These are phyloP conservation scores for Fonsecaea erecta DNA, from an alignment of 2,329 filamentous ascomycete species.

Conservation along the genomic window DNA sequence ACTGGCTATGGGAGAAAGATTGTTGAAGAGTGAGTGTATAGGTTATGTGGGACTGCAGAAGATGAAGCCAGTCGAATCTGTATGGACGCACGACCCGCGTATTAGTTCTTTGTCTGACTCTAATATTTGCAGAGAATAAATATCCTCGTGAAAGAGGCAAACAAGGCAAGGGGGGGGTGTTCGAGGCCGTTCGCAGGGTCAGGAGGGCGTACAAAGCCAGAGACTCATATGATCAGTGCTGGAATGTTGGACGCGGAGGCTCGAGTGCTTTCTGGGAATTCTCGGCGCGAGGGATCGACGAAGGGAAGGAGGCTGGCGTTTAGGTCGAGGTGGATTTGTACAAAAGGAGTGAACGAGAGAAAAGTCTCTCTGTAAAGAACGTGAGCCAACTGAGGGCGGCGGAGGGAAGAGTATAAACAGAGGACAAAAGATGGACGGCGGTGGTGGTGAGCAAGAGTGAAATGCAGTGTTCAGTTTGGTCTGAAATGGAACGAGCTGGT, in stretches of 20 bases:
- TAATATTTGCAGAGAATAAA: constrained; percentile 21
- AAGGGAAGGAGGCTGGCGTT: constrained; percentile 29
- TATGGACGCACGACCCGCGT: constrained; percentile 10
- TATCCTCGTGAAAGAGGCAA: constrained; percentile 14
- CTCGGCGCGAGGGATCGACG: background rate
- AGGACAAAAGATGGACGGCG: constrained; percentile 15
- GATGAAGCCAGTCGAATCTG: constrained; percentile 26
- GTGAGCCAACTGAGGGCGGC: constrained; percentile 36
- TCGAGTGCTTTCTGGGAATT: constrained; percentile 9
- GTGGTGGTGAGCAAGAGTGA: constrained; percentile 15
- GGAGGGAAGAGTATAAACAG: constrained; percentile 33
- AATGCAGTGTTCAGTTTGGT: constrained; percentile 16
- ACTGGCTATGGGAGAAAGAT: constrained; percentile 16
- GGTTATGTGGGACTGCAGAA: constrained; percentile 26
- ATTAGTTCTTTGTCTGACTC: constrained; percentile 24
- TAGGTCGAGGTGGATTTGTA: constrained; percentile 31
- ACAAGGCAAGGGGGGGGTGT: constrained; percentile 25
- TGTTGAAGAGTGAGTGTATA: constrained; percentile 24
- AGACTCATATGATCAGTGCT: constrained; percentile 37
- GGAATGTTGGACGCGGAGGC: constrained; percentile 32
- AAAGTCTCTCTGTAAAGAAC: constrained; percentile 38
- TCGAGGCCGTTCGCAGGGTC: constrained; percentile 27
- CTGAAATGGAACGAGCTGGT: constrained; percentile 14
- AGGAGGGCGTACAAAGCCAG: constrained; percentile 36
- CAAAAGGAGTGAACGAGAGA: constrained; percentile 40